A percentile compares a stretch with the other conserved stretches of the same genome.
phyloP scores from a whole-genome alignment of 257 asterid species.

The Echites panduratus region DNA sequence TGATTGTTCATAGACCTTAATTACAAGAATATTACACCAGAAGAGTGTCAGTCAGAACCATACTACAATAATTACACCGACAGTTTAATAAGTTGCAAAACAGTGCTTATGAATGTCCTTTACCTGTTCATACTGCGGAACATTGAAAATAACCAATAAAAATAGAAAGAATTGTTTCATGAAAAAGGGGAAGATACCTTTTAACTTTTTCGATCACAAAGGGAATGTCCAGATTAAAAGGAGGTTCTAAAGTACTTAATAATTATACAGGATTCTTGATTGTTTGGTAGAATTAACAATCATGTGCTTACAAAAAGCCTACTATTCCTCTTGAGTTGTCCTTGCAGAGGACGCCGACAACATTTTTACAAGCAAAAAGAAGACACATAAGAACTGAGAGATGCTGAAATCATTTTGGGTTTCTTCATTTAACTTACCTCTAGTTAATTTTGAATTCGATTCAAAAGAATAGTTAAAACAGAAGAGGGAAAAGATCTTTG shows the following conservation, averaged over 20 bases:
- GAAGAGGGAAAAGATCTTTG: background rate
- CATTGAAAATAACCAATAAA: background rate
- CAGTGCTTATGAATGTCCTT: background rate
- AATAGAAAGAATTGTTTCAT: background rate
- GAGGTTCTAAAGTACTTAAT: background rate
- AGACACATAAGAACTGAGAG: background rate
- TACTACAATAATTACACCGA: background rate
- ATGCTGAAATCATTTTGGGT: background rate
- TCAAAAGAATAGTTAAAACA: background rate
- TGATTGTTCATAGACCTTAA: slow-evolving; percentile 74
- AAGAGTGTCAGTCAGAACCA: background rate
- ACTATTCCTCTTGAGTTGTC: background rate
- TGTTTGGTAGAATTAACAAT: background rate
- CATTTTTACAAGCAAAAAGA: background rate
- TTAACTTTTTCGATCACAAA: background rate
- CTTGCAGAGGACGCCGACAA: background rate
- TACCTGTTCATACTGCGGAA: background rate
- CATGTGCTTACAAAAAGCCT: background rate
- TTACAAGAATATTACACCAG: slow-evolving; percentile 1
- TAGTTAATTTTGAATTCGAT: background rate
- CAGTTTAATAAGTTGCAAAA: background rate
- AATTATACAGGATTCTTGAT: background rate
- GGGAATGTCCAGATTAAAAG: background rate
- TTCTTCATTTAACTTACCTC: background rate
- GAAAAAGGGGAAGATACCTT: background rate